Evolutionary conservation across 1,284 basidiomycete species (phyloP).

Genomic region (Ustilago crameri): DNA sequence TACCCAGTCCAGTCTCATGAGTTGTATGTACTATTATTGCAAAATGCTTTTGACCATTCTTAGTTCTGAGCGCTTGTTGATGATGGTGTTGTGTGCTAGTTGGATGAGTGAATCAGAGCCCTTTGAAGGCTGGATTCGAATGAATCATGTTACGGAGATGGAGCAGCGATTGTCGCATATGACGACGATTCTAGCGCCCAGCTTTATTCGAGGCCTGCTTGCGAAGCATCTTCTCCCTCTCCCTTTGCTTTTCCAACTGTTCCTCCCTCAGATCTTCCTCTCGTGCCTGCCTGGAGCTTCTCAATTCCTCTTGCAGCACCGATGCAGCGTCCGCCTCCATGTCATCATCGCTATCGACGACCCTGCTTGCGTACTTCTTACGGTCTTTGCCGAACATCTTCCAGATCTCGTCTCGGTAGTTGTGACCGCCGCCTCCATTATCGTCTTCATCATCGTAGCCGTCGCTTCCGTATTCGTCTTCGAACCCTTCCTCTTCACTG

Average conservation of each 20-base stretch:
- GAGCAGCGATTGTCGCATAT: no score
- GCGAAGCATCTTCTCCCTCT: conserved; percentile 51
- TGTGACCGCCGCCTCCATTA: conserved; percentile 21
- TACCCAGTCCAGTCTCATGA: neutral
- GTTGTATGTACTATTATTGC: neutral
- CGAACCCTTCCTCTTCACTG: conserved; percentile 33
- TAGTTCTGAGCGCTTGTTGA: no score
- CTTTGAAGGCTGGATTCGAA: no score
- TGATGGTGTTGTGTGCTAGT: no score
- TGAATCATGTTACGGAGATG: no score
- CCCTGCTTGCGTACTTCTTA: conserved; percentile 48
- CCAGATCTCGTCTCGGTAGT: conserved; percentile 62
- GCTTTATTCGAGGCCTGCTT: conserved; percentile 24
- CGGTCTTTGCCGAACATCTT: conserved; percentile 60
- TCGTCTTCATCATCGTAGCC: conserved; percentile 32
- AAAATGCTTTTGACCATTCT: neutral
- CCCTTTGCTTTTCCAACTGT: conserved; percentile 40
- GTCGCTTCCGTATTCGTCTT: conserved; percentile 41
- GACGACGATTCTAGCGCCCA: neutral
- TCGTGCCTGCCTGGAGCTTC: conserved; percentile 51
- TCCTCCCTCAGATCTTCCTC: conserved; percentile 61
- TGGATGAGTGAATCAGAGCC: no score
- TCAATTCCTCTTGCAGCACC: conserved; percentile 58
- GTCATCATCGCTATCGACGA: conserved; percentile 63
- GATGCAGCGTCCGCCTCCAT: conserved; percentile 64